A percentile compares a stretch with the other conserved stretches of the same genome.
Conservation (phyloP, 768 basidiomycete genomes). For the Flagelloscypha sp. region DNA sequence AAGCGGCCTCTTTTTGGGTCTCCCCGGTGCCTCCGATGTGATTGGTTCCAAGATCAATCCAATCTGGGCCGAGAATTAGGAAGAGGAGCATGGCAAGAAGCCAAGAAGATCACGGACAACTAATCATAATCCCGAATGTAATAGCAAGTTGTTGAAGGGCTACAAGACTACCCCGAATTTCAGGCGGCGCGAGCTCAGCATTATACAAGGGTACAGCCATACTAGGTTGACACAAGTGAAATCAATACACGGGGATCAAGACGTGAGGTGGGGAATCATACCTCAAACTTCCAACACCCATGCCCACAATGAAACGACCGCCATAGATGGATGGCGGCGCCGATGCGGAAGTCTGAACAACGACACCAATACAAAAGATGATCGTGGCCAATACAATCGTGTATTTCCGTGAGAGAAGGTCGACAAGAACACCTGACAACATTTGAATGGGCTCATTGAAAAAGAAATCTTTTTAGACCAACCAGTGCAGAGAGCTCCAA, state of each 20-base stretch:
- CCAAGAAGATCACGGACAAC: too few species aligned
- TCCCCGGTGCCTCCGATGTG: conserved; percentile 58
- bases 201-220: conserved; percentile 84
- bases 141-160: conserved; percentile 79
- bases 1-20: conserved; percentile 58
- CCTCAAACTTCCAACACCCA: conserved; percentile 75
- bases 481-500: conserved; percentile 67
- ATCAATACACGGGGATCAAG: too few species aligned
- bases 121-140: conserved; percentile 68
- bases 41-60: conserved; percentile 49
- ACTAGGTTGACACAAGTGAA: too few species aligned
- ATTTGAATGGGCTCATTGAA: background rate
- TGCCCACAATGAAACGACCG: conserved; percentile 71
- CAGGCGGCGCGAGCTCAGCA: conserved; percentile 62
- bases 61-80: conserved; percentile 23
- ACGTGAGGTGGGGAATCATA: too few species aligned
- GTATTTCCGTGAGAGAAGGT: conserved; percentile 67
- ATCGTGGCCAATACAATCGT: conserved; percentile 54
- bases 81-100: too few species aligned
- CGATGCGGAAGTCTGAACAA: conserved; percentile 59
- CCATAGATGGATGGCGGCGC: conserved; percentile 58
- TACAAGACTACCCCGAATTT: conserved; percentile 74
- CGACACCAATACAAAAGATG: conserved; percentile 63
- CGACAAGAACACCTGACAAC: conserved; percentile 47
- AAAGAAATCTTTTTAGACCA: background rate